These are phyloP conservation scores for Pythium insidiosum DNA, from an alignment of 352 stramenopile species.

Conservation along the genomic window DNA sequence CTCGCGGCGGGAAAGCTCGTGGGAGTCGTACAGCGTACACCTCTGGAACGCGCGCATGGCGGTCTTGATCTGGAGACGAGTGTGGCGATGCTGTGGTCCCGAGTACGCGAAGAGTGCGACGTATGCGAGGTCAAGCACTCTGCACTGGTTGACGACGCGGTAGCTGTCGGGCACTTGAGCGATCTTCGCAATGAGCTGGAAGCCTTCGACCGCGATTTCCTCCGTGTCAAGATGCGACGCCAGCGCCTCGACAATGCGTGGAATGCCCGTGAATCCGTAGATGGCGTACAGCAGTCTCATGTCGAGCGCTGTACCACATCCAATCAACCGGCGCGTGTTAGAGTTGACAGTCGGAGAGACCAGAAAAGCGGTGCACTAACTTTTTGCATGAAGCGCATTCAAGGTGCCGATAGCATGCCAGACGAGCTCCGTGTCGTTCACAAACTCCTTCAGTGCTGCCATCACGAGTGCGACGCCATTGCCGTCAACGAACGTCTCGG, in stretches of 20 bases:
- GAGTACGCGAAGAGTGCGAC: slow-evolving; percentile 62
- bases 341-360: background rate
- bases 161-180: slow-evolving; percentile 35
- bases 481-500: slow-evolving; percentile 46
- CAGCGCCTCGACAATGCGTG: slow-evolving; percentile 52
- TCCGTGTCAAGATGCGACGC: slow-evolving; percentile 61
- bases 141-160: slow-evolving; percentile 43
- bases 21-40: slow-evolving; percentile 50
- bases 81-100: slow-evolving; percentile 50
- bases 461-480: slow-evolving; percentile 57
- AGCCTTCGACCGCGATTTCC: slow-evolving; percentile 66
- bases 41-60: slow-evolving; percentile 63
- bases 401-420: slow-evolving; percentile 69
- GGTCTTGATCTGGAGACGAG: slow-evolving; percentile 50
- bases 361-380: slow-evolving; percentile 11
- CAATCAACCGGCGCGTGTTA: background rate
- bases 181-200: slow-evolving; percentile 52
- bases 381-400: slow-evolving; percentile 52
- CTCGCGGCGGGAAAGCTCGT: slow-evolving; percentile 37
- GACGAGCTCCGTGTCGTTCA: slow-evolving; percentile 55
- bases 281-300: slow-evolving; percentile 35
- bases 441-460: slow-evolving; percentile 35
- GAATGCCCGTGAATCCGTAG: slow-evolving; percentile 45
- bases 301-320: slow-evolving; percentile 27
- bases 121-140: slow-evolving; percentile 66